phyloP scores from a whole-genome alignment of 371 early-diverging fungal species.

The Circinella umbellata region DNA sequence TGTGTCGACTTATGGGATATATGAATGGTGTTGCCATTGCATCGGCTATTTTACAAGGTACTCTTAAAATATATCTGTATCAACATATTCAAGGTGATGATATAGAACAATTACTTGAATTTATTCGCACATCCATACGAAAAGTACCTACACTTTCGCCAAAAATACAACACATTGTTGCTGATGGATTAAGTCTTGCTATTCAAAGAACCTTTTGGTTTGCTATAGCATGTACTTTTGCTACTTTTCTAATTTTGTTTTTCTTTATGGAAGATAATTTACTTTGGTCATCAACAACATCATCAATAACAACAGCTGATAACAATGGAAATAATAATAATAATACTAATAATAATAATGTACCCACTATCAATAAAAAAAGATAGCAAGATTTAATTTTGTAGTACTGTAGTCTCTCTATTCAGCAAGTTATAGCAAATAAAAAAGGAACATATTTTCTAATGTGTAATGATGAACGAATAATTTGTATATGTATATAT shows the following conservation, averaged over 20 bases:
- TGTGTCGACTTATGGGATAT: conserved; percentile 18
- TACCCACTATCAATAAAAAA: too few relatives aligned
- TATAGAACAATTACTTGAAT: conserved; percentile 1
- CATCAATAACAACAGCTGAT: neutral
- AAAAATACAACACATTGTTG: conserved; percentile 28
- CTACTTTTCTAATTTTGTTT: neutral
- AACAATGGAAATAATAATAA: too few relatives aligned
- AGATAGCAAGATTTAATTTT: too few relatives aligned
- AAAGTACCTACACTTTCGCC: conserved; percentile 31
- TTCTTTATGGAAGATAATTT: neutral
- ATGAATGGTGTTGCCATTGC: conserved; percentile 5
- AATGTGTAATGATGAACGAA: too few relatives aligned
- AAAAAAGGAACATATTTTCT: too few relatives aligned
- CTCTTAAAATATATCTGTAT: neutral
- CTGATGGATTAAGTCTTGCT: neutral
- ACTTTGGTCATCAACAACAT: neutral
- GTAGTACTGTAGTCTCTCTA: too few relatives aligned
- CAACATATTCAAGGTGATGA: conserved; percentile 7
- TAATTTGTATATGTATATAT: too few relatives aligned
- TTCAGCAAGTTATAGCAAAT: too few relatives aligned
- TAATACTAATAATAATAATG: too few relatives aligned
- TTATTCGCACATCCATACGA: conserved; percentile 39
- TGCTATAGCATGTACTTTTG: conserved; percentile 4
- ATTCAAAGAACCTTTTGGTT: conserved; percentile 7
- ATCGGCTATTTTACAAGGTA: neutral